Evolutionary conservation across 106 monocot species (phyloP), one percentile per base, ranked within the genome.

Genomic region (Alisma plantagoaquatica): DNA sequence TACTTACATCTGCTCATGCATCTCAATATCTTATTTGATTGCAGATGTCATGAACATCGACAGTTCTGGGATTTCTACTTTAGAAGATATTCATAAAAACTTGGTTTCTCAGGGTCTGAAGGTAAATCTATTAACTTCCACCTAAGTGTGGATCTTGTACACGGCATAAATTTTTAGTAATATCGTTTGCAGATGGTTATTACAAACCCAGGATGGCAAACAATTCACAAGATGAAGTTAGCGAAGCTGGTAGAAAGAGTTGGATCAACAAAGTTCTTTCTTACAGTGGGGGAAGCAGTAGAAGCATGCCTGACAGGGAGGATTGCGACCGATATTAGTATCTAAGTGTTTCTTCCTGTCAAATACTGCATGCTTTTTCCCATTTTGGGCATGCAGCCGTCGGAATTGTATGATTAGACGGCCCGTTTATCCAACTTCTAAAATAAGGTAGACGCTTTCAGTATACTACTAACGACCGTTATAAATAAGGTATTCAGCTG

Each of bases 1-100:
- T 33, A 10, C 20, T 50, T 48, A 10, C 31, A 2, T 27, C 25
- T 31, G 46, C 8, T 17, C 23, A 22, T 21, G 7, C 15, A 53
- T 23, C 50, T 17, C 33, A 53, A 20, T n/a, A 44, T n/a, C n/a
- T n/a, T n/a, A n/a, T n/a, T n/a, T n/a, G n/a, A 26, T 61, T 59
- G 49, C 77, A 93, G 92, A 77, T 72, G 82, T 93, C 32, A 72
- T 75, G 69, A 87, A 93, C 41, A 77, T 83, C 2, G 92, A 93
- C 46, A 87, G 83, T 8, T 77, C 82, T 1, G 92, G 87, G 24
- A 70, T 87, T 18, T 23, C 66, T 17, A 59, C 70, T 15, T 20
- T 93, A 5, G 76, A 63, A 63, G 92, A 93, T 27, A 46, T 93
- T 21, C 64, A 83, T 15, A 87, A 75, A 53, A 71, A 74, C 5